phyloP scores from a whole-genome alignment of 163 green algal species.

The Chlamydomonas reinhardtii region DNA sequence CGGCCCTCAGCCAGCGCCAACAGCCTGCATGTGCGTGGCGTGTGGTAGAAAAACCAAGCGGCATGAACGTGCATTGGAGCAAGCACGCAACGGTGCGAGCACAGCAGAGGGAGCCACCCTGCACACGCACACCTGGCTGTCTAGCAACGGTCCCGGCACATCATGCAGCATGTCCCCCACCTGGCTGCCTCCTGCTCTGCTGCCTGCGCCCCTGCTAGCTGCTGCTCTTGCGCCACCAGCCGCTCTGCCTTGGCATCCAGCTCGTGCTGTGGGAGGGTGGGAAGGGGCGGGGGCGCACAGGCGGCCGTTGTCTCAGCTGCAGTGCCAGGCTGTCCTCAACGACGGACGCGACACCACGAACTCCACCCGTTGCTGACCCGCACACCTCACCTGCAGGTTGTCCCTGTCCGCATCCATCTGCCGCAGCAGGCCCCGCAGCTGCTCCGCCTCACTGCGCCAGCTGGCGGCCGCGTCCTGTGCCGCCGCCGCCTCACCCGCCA shows the following conservation, averaged over 20 bases:
- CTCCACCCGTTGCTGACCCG: too few species aligned
- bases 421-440: slow-evolving; percentile 42
- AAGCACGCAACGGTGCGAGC: too few species aligned
- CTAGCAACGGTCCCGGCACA: too few species aligned
- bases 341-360: too few species aligned
- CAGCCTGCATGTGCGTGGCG: slow-evolving; percentile 34
- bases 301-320: too few species aligned
- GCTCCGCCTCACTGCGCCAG: slow-evolving; percentile 45
- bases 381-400: slow-evolving; percentile 44
- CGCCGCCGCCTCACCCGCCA: slow-evolving; percentile 59
- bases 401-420: slow-evolving; percentile 55
- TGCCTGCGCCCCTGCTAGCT: slow-evolving; percentile 38
- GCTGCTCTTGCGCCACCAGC: slow-evolving; percentile 47
- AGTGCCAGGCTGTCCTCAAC: too few species aligned
- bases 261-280: slow-evolving; percentile 49
- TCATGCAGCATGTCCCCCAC: background rate
- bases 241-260: slow-evolving; percentile 65
- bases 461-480: slow-evolving; percentile 56
- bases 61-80: too few species aligned
- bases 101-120: too few species aligned
- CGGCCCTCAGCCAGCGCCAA: slow-evolving; percentile 65
- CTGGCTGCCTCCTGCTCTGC: slow-evolving; percentile 30
- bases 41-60: too few species aligned
- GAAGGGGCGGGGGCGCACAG: too few species aligned
- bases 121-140: too few species aligned